Conservation (phyloP, 805 yeast genomes). For the Dipodascus geniculatus region DNA sequence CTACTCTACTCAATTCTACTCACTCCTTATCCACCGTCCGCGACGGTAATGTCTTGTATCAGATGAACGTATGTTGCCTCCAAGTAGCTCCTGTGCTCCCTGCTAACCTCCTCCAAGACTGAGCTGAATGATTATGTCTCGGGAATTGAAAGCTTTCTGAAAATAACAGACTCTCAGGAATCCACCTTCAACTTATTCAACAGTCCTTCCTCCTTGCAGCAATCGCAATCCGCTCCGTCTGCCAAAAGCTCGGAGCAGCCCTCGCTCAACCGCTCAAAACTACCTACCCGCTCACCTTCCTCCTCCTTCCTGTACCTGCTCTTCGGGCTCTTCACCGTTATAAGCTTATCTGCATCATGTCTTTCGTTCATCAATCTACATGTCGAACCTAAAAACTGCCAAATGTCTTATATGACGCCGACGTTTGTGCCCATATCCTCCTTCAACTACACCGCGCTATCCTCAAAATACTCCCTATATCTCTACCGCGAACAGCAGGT, state of each 20-base stretch:
- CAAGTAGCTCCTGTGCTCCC: not conserved
- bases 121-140: not conserved
- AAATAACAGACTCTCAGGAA: not conserved
- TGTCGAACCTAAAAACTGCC: constrained; percentile 33
- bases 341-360: constrained; percentile 4
- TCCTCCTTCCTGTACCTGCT: not conserved
- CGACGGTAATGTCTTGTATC: not conserved
- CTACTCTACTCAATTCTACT: not conserved
- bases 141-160: not conserved
- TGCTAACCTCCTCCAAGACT: not conserved
- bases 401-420: constrained; percentile 70
- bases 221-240: not conserved
- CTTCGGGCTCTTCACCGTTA: not conserved
- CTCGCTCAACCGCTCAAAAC: no score
- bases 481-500: constrained; percentile 69
- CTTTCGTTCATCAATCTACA: constrained; percentile 2
- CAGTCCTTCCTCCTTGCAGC: not conserved
- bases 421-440: constrained; percentile 65
- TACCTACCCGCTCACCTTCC: no score
- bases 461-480: constrained; percentile 70
- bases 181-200: not conserved
- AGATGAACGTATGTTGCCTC: not conserved
- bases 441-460: constrained; percentile 56
- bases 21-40: not conserved
- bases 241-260: no score